Evolutionary conservation across 2,329 filamentous ascomycete species (phyloP).

Genomic region (Hymenoscyphus occultus): DNA sequence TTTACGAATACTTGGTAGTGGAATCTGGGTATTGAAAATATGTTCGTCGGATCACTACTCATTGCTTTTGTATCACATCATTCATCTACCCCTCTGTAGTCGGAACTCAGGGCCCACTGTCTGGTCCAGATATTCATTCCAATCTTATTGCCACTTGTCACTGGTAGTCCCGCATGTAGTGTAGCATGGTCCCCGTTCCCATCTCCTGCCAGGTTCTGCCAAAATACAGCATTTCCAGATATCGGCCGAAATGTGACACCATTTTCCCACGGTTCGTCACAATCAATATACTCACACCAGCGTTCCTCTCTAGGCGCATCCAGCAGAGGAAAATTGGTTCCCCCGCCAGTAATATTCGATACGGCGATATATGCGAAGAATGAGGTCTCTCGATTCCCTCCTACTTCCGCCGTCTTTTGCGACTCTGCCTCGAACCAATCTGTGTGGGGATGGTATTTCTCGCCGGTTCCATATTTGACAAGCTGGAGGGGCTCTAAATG

Average conservation of each 20-base stretch:
- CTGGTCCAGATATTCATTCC: constrained; percentile 54
- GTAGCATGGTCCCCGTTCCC: constrained; percentile 52
- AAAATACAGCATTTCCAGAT: constrained; percentile 55
- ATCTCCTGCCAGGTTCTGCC: constrained; percentile 54
- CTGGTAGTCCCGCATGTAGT: constrained; percentile 56
- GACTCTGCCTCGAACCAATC: not conserved
- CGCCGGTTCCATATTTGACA: not conserved
- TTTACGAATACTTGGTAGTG: too few relatives aligned
- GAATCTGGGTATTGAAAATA: too few relatives aligned
- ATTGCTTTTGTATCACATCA: too few relatives aligned
- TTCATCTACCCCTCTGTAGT: too few relatives aligned
- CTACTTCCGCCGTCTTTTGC: not conserved
- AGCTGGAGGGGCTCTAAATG: constrained; percentile 3
- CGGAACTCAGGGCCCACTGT: not conserved
- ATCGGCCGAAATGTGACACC: not conserved
- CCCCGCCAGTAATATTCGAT: not conserved
- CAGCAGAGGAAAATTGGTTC: not conserved
- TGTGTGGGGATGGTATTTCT: not conserved
- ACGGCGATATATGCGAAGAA: constrained; percentile 1
- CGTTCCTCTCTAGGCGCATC: not conserved
- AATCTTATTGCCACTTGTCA: constrained; percentile 51
- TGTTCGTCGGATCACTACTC: too few relatives aligned
- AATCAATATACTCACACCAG: constrained; percentile 2
- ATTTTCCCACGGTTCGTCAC: not conserved
- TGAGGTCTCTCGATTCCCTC: not conserved